phyloP scores from a whole-genome alignment of 495 filamentous ascomycete species.

The Zalerion maritima region DNA sequence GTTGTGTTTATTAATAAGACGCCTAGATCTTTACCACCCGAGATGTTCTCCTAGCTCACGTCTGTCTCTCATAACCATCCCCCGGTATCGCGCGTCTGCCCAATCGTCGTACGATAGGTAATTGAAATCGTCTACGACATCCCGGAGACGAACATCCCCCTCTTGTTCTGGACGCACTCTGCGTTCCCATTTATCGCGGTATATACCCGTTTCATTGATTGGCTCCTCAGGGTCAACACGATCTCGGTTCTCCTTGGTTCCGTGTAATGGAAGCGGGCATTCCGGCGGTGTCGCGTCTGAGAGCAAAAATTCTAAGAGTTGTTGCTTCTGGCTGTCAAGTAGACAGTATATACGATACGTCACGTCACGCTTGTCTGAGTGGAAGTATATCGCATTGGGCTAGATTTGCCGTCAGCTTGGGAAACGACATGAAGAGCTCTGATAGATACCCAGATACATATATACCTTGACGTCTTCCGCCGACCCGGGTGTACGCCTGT shows the following conservation, averaged over 20 bases:
- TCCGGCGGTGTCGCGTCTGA: neutral
- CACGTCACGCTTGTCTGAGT: conserved; percentile 5
- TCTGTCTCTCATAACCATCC: too few relatives aligned
- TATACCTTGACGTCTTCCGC: conserved; percentile 7
- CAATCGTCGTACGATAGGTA: too few relatives aligned
- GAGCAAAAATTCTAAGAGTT: conserved; percentile 11
- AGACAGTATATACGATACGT: conserved; percentile 11
- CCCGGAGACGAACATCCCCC: too few relatives aligned
- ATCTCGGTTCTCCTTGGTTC: conserved; percentile 5
- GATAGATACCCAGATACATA: neutral
- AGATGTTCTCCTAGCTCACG: too few relatives aligned
- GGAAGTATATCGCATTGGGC: conserved; percentile 8
- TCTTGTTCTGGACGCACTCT: too few relatives aligned
- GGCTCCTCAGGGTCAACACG: conserved; percentile 10
- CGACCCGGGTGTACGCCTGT: conserved; percentile 7
- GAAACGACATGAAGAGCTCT: neutral
- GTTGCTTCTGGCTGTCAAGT: conserved; percentile 9
- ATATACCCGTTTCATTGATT: conserved; percentile 5
- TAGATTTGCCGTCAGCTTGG: neutral
- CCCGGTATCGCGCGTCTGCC: too few relatives aligned
- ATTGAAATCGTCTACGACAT: too few relatives aligned
- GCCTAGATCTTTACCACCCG: too few relatives aligned
- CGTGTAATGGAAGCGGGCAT: conserved; percentile 10
- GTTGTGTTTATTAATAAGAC: too few relatives aligned
- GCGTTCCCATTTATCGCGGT: conserved; percentile 13